Evolutionary conservation across 2,329 filamentous ascomycete genomes (phyloP).

Genomic region (Fulvia fulva): DNA sequence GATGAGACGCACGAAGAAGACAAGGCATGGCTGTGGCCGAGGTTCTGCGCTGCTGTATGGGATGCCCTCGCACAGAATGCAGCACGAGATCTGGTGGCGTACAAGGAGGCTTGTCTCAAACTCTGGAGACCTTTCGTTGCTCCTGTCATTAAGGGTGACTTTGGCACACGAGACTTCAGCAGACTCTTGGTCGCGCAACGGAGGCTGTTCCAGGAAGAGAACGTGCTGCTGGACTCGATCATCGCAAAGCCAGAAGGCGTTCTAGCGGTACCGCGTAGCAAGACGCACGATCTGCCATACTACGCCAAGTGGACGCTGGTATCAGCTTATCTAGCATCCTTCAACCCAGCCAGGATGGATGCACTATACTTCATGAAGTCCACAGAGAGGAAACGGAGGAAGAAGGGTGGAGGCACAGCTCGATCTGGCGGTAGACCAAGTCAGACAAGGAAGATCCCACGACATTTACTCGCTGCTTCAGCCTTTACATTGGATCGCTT

Average conservation of each 20-base stretch:
- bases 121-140: conserved; percentile 83
- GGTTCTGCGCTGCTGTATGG: conserved; percentile 80
- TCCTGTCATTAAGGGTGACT: conserved; percentile 70
- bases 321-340: conserved; percentile 75
- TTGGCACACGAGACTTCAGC: conserved; percentile 75
- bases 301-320: conserved; percentile 71
- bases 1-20: conserved; percentile 49
- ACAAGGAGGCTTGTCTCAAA: conserved; percentile 64
- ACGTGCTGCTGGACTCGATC: conserved; percentile 64
- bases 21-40: conserved; percentile 68
- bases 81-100: conserved; percentile 71
- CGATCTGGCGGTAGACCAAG: conserved; percentile 27
- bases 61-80: conserved; percentile 80
- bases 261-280: conserved; percentile 11
- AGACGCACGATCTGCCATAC: conserved; percentile 57
- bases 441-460: conserved; percentile 65
- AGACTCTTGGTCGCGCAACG: conserved; percentile 71
- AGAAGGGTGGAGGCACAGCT: conserved; percentile 45
- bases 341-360: conserved; percentile 73
- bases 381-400: conserved; percentile 50
- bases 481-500: conserved; percentile 75
- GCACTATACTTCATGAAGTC: conserved; percentile 71
- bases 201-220: conserved; percentile 67
- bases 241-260: conserved; percentile 30
- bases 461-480: conserved; percentile 71